Evolutionary conservation across 176 grass and related monocot genomes (phyloP), one percentile per base, ranked within the genome.

Genomic region (Avena eriantha): DNA sequence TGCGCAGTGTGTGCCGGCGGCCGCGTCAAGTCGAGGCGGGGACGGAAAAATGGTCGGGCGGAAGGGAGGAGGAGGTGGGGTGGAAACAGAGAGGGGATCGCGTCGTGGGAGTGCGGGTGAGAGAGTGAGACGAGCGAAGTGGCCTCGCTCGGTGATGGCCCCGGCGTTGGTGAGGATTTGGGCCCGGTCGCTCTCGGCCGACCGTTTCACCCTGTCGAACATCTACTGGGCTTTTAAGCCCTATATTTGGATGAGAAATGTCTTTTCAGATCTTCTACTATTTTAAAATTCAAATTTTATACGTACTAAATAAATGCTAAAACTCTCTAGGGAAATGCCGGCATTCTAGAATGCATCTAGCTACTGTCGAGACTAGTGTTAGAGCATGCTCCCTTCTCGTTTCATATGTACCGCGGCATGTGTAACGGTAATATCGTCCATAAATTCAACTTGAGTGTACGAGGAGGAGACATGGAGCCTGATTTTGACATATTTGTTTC

Each of bases 1-100:
- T 41, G 68, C 66, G 50, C 34, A 41, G 69, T 19, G 81, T 1
- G 49, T 6, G 89, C 85, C 85, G 89, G 85, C 85, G 60, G 70
- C 51, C 24, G 80, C 73, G 72, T 78, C 45, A 10, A 47, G 72
- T 60, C 53, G 43, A 41, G 46, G 88, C 84, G 88, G 79, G 10
- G 74, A 10, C 35, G 58, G 48, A 23, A 26, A 80, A 85, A 77
- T 26, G 34, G 59, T 23, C 55, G 57, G 43, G 54, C 47, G 54
- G 88, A 63, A 19, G 78, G 63, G 45, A 55, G 73, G 68, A 85
- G 47, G 77, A 26, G 22, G 45, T 79, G 51, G 26, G 21, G 29
- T 71, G 61, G 78, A 82, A 71, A 77, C 76, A 61, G 71, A 50
- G 45, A 76, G 78, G 41, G 73, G 64, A 64, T 90, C 78, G 78